These are phyloP conservation scores for Chrysoporthe puriensis DNA, from an alignment of 2,329 filamentous ascomycete species.

Conservation along the genomic window DNA sequence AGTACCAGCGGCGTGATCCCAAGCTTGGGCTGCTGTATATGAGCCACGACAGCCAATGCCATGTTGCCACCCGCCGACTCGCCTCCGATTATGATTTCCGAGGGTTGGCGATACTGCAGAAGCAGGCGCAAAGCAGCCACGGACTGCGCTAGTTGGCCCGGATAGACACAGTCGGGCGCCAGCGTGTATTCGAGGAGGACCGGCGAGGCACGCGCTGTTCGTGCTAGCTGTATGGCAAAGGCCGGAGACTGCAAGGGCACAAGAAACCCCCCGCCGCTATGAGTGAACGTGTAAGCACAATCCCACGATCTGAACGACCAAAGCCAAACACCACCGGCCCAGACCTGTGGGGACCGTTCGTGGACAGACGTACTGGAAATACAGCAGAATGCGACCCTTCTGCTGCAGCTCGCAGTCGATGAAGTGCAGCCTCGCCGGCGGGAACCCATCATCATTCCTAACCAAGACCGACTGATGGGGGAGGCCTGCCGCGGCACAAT, in stretches of 20 bases:
- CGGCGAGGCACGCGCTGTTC: conserved; percentile 20
- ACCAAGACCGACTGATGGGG: conserved; percentile 23
- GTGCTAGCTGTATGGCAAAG: conserved; percentile 22
- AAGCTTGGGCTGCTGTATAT: conserved; percentile 30
- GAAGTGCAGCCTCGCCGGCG: conserved; percentile 26
- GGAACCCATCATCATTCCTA: conserved; percentile 23
- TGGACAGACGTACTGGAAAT: conserved; percentile 26
- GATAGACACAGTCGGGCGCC: conserved; percentile 32
- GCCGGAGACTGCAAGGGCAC: conserved; percentile 21
- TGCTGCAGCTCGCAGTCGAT: conserved; percentile 22
- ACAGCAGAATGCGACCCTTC: conserved; percentile 25
- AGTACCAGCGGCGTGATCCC: conserved; percentile 27
- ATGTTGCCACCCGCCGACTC: conserved; percentile 34
- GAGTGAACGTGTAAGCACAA: background rate
- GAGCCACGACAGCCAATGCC: conserved; percentile 30
- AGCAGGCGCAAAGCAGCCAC: conserved; percentile 31
- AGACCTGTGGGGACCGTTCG: background rate
- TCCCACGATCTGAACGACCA: background rate
- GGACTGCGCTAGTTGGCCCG: conserved; percentile 32
- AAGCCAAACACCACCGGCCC: too few relatives aligned
- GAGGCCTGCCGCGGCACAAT: conserved; percentile 22
- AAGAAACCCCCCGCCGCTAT: conserved; percentile 21
- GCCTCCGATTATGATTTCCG: conserved; percentile 31
- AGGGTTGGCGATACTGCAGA: conserved; percentile 23
- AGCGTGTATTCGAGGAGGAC: conserved; percentile 34